phyloP scores from a whole-genome alignment of 179 eudicot genomes.

The Sideroxylon spinosum region DNA sequence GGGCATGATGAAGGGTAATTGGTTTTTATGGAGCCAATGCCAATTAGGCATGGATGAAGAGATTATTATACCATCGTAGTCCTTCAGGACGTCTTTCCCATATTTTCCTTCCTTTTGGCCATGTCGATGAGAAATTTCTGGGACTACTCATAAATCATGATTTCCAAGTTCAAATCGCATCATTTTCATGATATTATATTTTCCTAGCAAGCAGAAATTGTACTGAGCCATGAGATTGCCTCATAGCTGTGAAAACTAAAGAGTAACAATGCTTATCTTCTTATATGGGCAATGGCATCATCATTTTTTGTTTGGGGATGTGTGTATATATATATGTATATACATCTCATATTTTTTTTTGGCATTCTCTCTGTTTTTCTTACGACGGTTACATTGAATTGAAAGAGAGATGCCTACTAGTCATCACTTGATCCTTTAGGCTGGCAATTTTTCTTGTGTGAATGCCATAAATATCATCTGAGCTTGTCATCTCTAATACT shows the following conservation, averaged over 20 bases:
- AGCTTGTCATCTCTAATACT: conserved; percentile 3
- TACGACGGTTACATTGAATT: not conserved
- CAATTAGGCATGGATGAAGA: not conserved
- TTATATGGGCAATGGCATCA: not conserved
- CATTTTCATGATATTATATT: too few species aligned
- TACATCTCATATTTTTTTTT: not conserved
- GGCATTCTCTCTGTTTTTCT: not conserved
- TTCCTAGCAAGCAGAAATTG: not conserved
- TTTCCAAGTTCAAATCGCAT: not conserved
- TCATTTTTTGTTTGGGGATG: not conserved
- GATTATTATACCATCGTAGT: not conserved
- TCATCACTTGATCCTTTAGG: conserved; percentile 11
- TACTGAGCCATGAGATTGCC: too few species aligned
- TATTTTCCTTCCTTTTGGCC: not conserved
- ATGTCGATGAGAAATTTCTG: not conserved
- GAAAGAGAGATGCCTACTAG: not conserved
- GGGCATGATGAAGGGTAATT: not conserved
- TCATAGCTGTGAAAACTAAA: not conserved
- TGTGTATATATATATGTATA: not conserved
- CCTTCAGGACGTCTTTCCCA: not conserved
- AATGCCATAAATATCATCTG: conserved; percentile 3
- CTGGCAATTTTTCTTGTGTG: not conserved
- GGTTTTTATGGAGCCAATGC: not conserved
- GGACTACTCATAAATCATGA: not conserved
- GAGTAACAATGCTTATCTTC: not conserved